These are phyloP conservation scores for Mesostigma viride DNA, from an alignment of 139 green algal genomes.

Conservation along the genomic window DNA sequence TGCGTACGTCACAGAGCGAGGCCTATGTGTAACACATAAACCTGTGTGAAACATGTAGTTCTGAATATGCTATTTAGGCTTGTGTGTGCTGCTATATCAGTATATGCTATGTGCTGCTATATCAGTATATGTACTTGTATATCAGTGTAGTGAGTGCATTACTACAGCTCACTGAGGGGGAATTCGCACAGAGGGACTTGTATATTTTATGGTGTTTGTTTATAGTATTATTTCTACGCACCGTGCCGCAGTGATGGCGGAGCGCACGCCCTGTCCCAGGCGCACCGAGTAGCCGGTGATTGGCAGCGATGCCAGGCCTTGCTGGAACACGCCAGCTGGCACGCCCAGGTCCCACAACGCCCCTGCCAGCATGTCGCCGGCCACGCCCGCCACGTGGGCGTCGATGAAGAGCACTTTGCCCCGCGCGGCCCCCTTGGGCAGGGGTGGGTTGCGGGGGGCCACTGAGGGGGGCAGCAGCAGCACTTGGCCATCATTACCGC, in stretches of 20 bases:
- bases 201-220: too few species aligned
- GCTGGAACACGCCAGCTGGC: slow-evolving; percentile 23
- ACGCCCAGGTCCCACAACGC: slow-evolving; percentile 84
- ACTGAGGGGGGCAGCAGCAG: slow-evolving; percentile 4
- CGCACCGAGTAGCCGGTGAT: background rate
- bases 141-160: too few species aligned
- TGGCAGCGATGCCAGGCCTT: background rate
- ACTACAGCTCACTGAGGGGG: too few species aligned
- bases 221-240: background rate
- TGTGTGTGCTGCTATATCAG: too few species aligned
- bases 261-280: background rate
- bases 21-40: too few species aligned
- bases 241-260: background rate
- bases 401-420: slow-evolving; percentile 27
- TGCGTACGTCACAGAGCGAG: too few species aligned
- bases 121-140: slow-evolving; percentile 8
- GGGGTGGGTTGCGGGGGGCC: slow-evolving; percentile 2
- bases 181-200: too few species aligned
- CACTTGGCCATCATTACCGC: background rate
- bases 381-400: slow-evolving; percentile 14
- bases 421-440: slow-evolving; percentile 3
- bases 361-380: slow-evolving; percentile 43
- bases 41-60: too few species aligned
- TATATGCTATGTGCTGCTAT: too few species aligned
- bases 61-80: too few species aligned